Percentiles rank a stretch among this genome's conserved stretches.
These are phyloP conservation scores for Dovyalis caffra DNA, from an alignment of 345 rosid genomes.

Conservation along the genomic window DNA sequence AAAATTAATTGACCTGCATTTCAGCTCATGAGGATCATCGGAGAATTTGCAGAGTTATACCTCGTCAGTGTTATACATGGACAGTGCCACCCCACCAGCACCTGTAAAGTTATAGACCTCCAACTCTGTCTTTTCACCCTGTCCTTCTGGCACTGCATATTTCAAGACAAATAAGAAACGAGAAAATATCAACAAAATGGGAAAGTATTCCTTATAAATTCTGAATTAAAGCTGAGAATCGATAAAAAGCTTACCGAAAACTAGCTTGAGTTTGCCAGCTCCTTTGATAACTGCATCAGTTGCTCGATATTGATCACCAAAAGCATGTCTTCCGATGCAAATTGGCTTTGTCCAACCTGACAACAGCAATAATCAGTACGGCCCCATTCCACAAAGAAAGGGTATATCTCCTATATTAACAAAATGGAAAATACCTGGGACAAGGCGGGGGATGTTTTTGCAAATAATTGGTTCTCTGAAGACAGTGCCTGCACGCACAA, in stretches of 20 bases:
- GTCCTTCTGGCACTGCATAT: conserved; percentile 71
- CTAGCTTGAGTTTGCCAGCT: conserved; percentile 84
- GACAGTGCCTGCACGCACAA: conserved; percentile 70
- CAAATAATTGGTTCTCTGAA: conserved; percentile 97
- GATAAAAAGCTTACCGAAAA: conserved; percentile 54
- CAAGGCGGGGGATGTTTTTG: conserved; percentile 85
- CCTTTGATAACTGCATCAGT: conserved; percentile 91
- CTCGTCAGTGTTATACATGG: conserved; percentile 99
- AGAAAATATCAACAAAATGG: background rate
- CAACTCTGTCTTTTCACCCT: conserved; percentile 62
- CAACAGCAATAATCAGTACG: background rate
- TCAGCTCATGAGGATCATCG: background rate
- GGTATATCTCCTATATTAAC: background rate
- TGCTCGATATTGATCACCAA: conserved; percentile 95
- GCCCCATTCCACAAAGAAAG: background rate
- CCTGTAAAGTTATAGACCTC: conserved; percentile 89
- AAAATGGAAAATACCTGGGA: conserved; percentile 59
- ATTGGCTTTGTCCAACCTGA: conserved; percentile 97
- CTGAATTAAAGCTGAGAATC: background rate
- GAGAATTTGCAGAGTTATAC: conserved; percentile 32
- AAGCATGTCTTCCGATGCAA: conserved; percentile 99
- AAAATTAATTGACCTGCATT: conserved; percentile 12
- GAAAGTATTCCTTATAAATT: background rate
- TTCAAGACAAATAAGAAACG: background rate
- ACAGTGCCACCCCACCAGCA: conserved; percentile 84